A percentile compares a stretch with the other conserved stretches of the same genome.
phyloP scores from a whole-genome alignment of 805 yeast species.

The Pichia phayaonensis region DNA sequence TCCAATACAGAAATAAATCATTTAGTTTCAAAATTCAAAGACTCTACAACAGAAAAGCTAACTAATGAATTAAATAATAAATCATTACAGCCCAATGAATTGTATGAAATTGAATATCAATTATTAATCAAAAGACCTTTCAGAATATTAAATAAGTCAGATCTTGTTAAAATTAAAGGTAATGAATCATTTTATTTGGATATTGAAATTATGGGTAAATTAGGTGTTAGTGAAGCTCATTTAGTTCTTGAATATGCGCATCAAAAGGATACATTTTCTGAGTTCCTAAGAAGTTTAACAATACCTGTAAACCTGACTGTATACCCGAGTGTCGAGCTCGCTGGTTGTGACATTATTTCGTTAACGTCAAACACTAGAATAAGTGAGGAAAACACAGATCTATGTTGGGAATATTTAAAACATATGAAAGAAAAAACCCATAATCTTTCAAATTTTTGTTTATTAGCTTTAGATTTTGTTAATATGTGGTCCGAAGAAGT shows the following conservation, averaged over 20 bases:
- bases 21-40: constrained; percentile 57
- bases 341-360: constrained; percentile 70
- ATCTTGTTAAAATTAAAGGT: constrained; percentile 34
- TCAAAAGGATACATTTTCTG: constrained; percentile 17
- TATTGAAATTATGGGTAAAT: constrained; percentile 60
- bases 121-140: constrained; percentile 53
- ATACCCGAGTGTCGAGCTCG: constrained; percentile 63
- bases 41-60: constrained; percentile 63
- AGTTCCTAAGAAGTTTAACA: constrained; percentile 47
- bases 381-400: constrained; percentile 17
- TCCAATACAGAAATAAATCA: constrained; percentile 50
- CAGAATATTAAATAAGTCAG: constrained; percentile 40
- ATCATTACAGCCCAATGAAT: constrained; percentile 48
- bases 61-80: constrained; percentile 42
- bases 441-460: constrained; percentile 45
- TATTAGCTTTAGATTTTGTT: constrained; percentile 66
- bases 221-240: constrained; percentile 62
- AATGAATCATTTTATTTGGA: constrained; percentile 35
- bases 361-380: constrained; percentile 30
- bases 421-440: constrained; percentile 26
- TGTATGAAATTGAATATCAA: constrained; percentile 69
- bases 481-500: constrained; percentile 70
- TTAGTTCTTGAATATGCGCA: constrained; percentile 60
- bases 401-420: constrained; percentile 27
- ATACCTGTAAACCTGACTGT: constrained; percentile 68